phyloP scores from a whole-genome alignment of 2,329 filamentous ascomycete genomes.

The Alternaria sp. region DNA sequence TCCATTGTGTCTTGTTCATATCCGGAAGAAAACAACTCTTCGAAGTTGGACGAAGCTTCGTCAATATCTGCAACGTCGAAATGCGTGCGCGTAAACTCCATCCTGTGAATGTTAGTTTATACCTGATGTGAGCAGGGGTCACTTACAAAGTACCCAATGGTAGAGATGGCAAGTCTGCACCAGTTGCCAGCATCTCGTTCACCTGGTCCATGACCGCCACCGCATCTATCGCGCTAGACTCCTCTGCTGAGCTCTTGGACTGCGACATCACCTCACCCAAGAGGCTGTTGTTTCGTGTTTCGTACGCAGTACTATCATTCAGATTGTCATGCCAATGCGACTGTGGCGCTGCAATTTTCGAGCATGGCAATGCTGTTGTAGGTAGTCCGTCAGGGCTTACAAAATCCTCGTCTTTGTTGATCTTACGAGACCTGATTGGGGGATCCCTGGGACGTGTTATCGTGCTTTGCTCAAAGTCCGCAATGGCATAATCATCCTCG shows the following conservation, averaged over 20 bases:
- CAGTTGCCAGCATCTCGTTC: slow-evolving; percentile 20
- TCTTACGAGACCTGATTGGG: slow-evolving; percentile 1
- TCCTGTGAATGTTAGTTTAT: slow-evolving; percentile 22
- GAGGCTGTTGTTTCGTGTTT: slow-evolving; percentile 15
- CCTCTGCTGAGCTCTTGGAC: not conserved
- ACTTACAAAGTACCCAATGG: slow-evolving; percentile 38
- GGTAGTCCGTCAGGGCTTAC: slow-evolving; percentile 38
- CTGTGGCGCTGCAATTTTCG: slow-evolving; percentile 17
- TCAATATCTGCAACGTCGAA: slow-evolving; percentile 43
- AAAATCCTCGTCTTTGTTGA: slow-evolving; percentile 37
- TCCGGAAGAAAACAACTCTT: slow-evolving; percentile 23
- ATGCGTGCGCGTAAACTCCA: slow-evolving; percentile 28
- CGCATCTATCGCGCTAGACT: slow-evolving; percentile 19
- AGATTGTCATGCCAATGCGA: slow-evolving; percentile 4
- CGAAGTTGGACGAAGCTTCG: slow-evolving; percentile 34
- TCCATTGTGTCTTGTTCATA: slow-evolving; percentile 4
- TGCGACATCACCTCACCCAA: slow-evolving; percentile 26
- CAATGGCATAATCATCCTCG: slow-evolving; percentile 12
- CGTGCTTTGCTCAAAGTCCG: slow-evolving; percentile 29
- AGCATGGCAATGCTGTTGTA: slow-evolving; percentile 13
- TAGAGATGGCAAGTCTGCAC: slow-evolving; percentile 8
- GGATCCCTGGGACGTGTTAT: slow-evolving; percentile 12
- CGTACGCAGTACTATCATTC: not conserved
- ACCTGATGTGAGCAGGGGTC: too few relatives aligned
- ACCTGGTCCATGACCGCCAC: slow-evolving; percentile 21